These are phyloP conservation scores for Combretum micranthum DNA, from an alignment of 345 rosid genomes.

Conservation along the genomic window DNA sequence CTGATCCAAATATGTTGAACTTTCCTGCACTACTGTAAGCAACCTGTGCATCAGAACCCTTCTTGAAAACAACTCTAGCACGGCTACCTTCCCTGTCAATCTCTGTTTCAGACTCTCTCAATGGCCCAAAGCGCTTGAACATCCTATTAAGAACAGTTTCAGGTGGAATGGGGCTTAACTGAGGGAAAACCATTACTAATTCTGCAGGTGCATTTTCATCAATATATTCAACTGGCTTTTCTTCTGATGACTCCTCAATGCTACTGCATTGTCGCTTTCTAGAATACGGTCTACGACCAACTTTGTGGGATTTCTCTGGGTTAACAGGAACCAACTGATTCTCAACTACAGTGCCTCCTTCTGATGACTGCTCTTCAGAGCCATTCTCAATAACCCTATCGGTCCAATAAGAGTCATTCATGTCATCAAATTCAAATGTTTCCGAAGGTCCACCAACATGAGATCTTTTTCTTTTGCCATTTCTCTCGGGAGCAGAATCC, in stretches of 20 bases:
- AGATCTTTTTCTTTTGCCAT: slow-evolving; percentile 43
- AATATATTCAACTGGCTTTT: slow-evolving; percentile 42
- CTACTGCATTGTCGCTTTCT: slow-evolving; percentile 53
- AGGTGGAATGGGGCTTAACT: slow-evolving; percentile 59
- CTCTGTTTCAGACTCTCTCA: slow-evolving; percentile 68
- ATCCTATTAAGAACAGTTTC: slow-evolving; percentile 57
- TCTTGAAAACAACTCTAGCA: slow-evolving; percentile 78
- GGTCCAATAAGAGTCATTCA: slow-evolving; percentile 93
- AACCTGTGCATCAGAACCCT: slow-evolving; percentile 64
- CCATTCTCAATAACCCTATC: slow-evolving; percentile 83
- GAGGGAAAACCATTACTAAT: slow-evolving; percentile 68
- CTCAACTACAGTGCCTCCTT: slow-evolving; percentile 31
- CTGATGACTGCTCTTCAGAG: slow-evolving; percentile 63
- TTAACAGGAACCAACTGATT: slow-evolving; percentile 49
- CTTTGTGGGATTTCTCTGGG: slow-evolving; percentile 41
- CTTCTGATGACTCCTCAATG: slow-evolving; percentile 23
- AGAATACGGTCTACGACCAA: slow-evolving; percentile 48
- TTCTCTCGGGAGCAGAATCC: slow-evolving; percentile 24
- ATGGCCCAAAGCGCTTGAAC: slow-evolving; percentile 78
- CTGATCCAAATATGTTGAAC: slow-evolving; percentile 63
- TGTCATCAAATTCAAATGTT: slow-evolving; percentile 90
- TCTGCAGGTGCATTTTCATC: slow-evolving; percentile 71
- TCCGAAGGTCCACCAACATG: slow-evolving; percentile 40
- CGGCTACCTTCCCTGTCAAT: slow-evolving; percentile 62
- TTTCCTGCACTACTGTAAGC: slow-evolving; percentile 69